These are phyloP conservation scores for Saccharomyces hybrid DNA, from an alignment of 1,139 yeast genomes.

Conservation along the genomic window DNA sequence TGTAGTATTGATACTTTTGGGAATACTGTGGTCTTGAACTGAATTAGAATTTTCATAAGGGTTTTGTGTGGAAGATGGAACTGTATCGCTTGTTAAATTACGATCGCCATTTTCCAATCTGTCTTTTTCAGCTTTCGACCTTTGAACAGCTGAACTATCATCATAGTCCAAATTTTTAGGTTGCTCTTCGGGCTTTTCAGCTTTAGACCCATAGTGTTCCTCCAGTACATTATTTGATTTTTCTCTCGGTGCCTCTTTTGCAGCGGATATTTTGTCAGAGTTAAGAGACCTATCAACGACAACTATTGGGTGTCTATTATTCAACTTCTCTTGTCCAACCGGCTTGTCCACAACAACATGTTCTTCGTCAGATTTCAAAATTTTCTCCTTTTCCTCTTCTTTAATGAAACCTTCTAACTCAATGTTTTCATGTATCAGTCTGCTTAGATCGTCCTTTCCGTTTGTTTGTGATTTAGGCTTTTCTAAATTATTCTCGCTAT, in stretches of 20 bases:
- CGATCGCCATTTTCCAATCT: slow-evolving; percentile 1
- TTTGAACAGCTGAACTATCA: not conserved
- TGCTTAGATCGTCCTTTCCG: slow-evolving; percentile 6
- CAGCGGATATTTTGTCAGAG: not conserved
- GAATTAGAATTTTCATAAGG: slow-evolving; percentile 3
- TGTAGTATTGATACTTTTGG: not conserved
- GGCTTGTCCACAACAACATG: too few species aligned
- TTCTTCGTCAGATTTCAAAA: slow-evolving; percentile 1
- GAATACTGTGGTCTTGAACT: not conserved
- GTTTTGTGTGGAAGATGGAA: not conserved
- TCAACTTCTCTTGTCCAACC: not conserved
- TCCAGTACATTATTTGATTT: too few species aligned
- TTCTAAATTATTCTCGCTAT: not conserved
- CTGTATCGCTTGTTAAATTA: not conserved
- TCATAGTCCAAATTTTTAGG: not conserved
- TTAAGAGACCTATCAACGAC: not conserved
- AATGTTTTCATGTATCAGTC: slow-evolving; percentile 8
- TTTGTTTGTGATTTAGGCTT: not conserved
- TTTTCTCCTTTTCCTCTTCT: slow-evolving; percentile 2
- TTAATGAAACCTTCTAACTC: slow-evolving; percentile 6
- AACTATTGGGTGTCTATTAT: not conserved
- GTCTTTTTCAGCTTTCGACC: not conserved
- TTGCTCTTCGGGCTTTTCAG: too few species aligned
- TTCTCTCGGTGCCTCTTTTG: too few species aligned
- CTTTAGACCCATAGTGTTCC: too few species aligned